Evolutionary conservation across 2,329 filamentous ascomycete species (phyloP).

Genomic region (Aplosporella prunicola): DNA sequence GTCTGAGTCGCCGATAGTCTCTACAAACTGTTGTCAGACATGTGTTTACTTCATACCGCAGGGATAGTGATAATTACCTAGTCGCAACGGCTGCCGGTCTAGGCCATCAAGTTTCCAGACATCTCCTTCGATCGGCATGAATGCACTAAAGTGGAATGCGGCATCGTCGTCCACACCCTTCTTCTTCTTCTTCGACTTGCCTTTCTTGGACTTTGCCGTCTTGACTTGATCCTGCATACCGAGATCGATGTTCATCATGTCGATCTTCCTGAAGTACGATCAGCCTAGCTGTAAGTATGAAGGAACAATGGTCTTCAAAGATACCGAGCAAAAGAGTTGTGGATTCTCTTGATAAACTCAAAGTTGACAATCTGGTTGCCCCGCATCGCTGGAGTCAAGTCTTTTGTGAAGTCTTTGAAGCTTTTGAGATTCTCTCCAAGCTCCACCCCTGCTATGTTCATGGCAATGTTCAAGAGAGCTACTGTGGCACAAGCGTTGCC

Average conservation of each 20-base stretch:
- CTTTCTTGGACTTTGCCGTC: not conserved
- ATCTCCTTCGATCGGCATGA: slow-evolving; percentile 62
- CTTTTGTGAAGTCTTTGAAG: slow-evolving; percentile 64
- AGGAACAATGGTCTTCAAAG: slow-evolving; percentile 11
- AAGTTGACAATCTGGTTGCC: slow-evolving; percentile 69
- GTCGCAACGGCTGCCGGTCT: slow-evolving; percentile 56
- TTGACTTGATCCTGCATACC: slow-evolving; percentile 41
- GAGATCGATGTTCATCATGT: slow-evolving; percentile 62
- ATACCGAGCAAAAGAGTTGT: slow-evolving; percentile 77
- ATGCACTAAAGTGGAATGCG: slow-evolving; percentile 82
- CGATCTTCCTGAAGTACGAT: slow-evolving; percentile 51
- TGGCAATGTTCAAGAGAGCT: slow-evolving; percentile 84
- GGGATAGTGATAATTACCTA: slow-evolving; percentile 45
- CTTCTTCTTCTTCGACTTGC: slow-evolving; percentile 18
- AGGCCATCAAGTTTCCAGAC: slow-evolving; percentile 89
- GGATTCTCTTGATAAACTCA: slow-evolving; percentile 65
- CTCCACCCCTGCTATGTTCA: slow-evolving; percentile 61
- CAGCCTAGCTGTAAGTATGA: too few species aligned
- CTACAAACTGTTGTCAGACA: slow-evolving; percentile 13
- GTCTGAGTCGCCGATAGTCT: slow-evolving; percentile 36
- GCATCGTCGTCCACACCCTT: slow-evolving; percentile 46
- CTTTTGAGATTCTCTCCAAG: slow-evolving; percentile 60
- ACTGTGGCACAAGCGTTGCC: slow-evolving; percentile 87
- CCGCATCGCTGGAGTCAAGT: slow-evolving; percentile 60
- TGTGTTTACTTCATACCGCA: too few species aligned